A percentile compares a stretch with the other conserved stretches of the same genome.
These are phyloP conservation scores for Dispira simplex DNA, from an alignment of 192 early-diverging fungal genomes.

Conservation along the genomic window DNA sequence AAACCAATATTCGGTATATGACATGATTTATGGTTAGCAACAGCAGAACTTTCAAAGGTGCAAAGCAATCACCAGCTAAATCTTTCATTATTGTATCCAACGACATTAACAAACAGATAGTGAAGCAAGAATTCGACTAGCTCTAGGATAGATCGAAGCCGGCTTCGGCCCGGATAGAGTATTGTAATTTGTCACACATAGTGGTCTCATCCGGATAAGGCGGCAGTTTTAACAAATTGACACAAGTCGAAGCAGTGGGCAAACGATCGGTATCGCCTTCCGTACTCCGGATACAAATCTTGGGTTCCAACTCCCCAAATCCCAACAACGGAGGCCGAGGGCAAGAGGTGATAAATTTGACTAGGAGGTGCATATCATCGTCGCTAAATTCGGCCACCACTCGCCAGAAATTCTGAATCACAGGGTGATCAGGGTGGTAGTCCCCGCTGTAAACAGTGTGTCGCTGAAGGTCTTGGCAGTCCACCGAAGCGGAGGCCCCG, in stretches of 20 bases:
- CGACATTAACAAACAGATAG: background rate
- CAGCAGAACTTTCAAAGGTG: background rate
- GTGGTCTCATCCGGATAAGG: slow-evolving; percentile 40
- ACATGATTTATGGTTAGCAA: background rate
- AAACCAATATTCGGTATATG: background rate
- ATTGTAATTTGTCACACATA: slow-evolving; percentile 54
- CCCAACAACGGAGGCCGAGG: slow-evolving; percentile 82
- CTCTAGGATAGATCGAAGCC: slow-evolving; percentile 81
- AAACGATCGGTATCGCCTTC: slow-evolving; percentile 54
- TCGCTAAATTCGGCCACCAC: slow-evolving; percentile 33
- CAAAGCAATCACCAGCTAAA: background rate
- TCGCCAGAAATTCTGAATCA: slow-evolving; percentile 60
- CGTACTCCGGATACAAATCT: slow-evolving; percentile 51
- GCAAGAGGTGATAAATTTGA: slow-evolving; percentile 89
- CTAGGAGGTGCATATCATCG: slow-evolving; percentile 31
- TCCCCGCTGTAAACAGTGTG: slow-evolving; percentile 64
- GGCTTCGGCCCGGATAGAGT: slow-evolving; percentile 72
- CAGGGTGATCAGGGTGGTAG: slow-evolving; percentile 51
- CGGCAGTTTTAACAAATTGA: slow-evolving; percentile 88
- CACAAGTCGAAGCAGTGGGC: slow-evolving; percentile 66
- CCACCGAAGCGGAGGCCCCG: slow-evolving; percentile 59
- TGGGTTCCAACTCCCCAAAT: slow-evolving; percentile 58
- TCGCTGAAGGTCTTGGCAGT: slow-evolving; percentile 53
- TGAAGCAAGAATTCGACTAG: background rate
- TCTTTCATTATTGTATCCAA: background rate